Percentiles rank a stretch among this genome's conserved stretches.
Conservation (phyloP, 1,139 yeast genomes). For the Yamadazyma mexicana region DNA sequence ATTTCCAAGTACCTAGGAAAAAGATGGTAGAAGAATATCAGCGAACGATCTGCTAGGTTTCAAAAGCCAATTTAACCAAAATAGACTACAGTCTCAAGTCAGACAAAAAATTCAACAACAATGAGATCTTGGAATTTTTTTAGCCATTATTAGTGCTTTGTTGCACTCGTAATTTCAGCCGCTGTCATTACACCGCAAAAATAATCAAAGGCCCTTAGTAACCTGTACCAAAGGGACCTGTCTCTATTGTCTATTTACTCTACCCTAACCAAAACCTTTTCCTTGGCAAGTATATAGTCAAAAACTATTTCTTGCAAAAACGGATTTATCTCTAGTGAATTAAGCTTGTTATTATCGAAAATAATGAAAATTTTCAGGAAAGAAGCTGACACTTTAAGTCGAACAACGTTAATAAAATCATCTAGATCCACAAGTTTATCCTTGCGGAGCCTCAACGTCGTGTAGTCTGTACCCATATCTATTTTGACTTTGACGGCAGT, state of each 20-base stretch:
- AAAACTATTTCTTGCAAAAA: slow-evolving; percentile 20
- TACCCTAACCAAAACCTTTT: slow-evolving; percentile 21
- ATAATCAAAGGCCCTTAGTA: no score
- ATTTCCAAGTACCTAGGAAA: no score
- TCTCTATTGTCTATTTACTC: background rate
- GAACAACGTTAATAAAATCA: slow-evolving; percentile 28
- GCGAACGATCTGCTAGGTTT: no score
- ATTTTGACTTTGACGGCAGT: slow-evolving; percentile 22
- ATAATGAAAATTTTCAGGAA: slow-evolving; percentile 22
- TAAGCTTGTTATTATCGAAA: slow-evolving; percentile 25
- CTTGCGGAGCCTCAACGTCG: slow-evolving; percentile 27
- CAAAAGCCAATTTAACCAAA: no score
- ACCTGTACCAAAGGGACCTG: background rate
- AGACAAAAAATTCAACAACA: no score
- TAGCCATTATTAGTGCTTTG: no score
- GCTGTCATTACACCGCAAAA: background rate
- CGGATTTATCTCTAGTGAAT: slow-evolving; percentile 26
- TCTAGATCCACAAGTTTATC: slow-evolving; percentile 24
- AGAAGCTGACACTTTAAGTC: slow-evolving; percentile 17
- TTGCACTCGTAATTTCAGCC: no score
- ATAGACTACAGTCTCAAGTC: no score
- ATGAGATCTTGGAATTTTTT: no score
- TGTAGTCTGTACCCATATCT: slow-evolving; percentile 12
- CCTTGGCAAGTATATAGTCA: slow-evolving; percentile 29
- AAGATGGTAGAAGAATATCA: no score